phyloP scores from a whole-genome alignment of 148 eudicot genomes.

The Fagopyrum homotropicum region DNA sequence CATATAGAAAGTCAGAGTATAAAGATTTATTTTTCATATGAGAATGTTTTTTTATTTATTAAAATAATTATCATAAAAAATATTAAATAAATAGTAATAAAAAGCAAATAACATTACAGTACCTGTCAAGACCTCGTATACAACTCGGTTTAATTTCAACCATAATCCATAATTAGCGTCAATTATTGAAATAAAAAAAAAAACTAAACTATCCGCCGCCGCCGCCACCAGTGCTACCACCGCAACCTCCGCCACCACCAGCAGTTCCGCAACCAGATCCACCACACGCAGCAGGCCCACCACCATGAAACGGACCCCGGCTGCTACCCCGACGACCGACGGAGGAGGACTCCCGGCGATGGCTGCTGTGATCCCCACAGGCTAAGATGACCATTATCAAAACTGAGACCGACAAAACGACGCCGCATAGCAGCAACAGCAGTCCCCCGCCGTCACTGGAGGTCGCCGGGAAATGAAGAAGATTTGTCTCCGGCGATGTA shows the following conservation, averaged over 20 bases:
- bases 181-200: background rate
- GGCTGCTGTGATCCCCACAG: background rate
- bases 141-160: background rate
- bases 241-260: slow-evolving; percentile 4
- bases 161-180: background rate
- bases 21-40: no score
- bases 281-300: slow-evolving; percentile 1
- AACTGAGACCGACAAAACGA: background rate
- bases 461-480: background rate
- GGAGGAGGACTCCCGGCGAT: background rate
- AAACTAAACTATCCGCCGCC: background rate
- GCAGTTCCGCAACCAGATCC: slow-evolving; percentile 6
- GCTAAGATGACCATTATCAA: background rate
- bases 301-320: background rate
- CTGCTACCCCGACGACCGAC: background rate
- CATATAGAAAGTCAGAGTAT: no score
- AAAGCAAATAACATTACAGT: background rate
- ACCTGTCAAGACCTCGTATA: background rate
- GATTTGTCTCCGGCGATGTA: background rate
- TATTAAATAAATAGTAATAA: no score
- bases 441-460: background rate
- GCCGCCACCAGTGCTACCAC: background rate
- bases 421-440: background rate
- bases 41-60: no score
- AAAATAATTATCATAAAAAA: no score